Conservation (phyloP, 225 moss, liverwort and hornwort species). For the Physcomitrium patens region DNA sequence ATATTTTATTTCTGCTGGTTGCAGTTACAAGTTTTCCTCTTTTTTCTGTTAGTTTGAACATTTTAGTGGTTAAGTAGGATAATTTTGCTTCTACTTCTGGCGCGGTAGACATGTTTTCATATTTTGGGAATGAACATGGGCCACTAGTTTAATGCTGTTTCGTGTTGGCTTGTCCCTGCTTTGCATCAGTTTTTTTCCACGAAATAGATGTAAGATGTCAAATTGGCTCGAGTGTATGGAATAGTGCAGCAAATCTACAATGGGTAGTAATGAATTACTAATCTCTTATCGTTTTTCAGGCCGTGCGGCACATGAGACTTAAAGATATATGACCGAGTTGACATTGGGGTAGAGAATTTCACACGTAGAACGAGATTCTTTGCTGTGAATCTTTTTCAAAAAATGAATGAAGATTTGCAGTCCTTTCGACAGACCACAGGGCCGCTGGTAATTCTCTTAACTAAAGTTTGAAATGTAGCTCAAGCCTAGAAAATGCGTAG, state of each 20-base stretch:
- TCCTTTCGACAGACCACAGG: conserved; percentile 22
- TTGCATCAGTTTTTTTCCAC: conserved; percentile 7
- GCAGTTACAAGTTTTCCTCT: conserved; percentile 1
- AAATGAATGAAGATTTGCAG: conserved; percentile 23
- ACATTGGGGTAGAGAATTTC: not conserved
- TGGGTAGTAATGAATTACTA: not conserved
- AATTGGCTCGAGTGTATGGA: not conserved
- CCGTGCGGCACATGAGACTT: conserved; percentile 22
- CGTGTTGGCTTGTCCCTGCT: not conserved
- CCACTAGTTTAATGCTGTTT: not conserved
- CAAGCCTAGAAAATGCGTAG: conserved; percentile 19
- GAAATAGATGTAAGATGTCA: not conserved
- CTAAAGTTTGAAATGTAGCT: conserved; percentile 25
- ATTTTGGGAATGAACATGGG: conserved; percentile 2
- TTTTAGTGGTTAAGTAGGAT: not conserved
- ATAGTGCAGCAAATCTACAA: not conserved
- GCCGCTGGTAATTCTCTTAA: conserved; percentile 33
- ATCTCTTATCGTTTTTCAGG: conserved; percentile 41
- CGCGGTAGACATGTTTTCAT: conserved; percentile 12
- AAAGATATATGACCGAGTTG: conserved; percentile 20
- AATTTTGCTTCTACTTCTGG: conserved; percentile 3
- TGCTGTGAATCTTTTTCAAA: conserved; percentile 30
- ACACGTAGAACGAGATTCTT: conserved; percentile 12
- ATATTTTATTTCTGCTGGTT: conserved; percentile 15
- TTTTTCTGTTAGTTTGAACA: conserved; percentile 1